Conservation (phyloP, 208 protist genomes). For the Spongospora subterranea region DNA sequence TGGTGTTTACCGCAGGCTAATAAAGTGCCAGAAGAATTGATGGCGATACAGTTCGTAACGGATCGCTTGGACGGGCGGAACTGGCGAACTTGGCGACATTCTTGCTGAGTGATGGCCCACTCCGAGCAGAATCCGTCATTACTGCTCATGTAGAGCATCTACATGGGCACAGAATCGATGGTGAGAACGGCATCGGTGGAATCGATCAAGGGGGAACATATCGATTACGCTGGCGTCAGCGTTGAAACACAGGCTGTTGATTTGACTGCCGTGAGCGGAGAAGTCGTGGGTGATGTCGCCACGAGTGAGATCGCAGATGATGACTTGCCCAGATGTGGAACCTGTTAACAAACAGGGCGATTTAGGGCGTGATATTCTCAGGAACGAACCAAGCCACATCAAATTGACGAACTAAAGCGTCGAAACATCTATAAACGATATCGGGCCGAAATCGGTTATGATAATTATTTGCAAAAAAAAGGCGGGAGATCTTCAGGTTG, state of each 20-base stretch:
- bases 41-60: neutral
- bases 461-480: no score
- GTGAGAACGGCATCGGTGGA: neutral
- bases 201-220: neutral
- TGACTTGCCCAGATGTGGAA: neutral
- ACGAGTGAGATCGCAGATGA: neutral
- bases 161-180: neutral
- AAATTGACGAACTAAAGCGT: no score
- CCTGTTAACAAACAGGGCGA: neutral
- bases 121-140: constrained; percentile 2
- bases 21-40: neutral
- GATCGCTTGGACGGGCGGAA: constrained; percentile 44
- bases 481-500: no score
- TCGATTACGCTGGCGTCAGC: neutral
- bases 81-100: neutral
- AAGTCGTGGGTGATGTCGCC: neutral
- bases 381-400: neutral
- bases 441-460: no score
- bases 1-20: neutral
- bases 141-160: constrained; percentile 31
- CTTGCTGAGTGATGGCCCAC: neutral
- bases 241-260: constrained; percentile 14
- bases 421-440: no score
- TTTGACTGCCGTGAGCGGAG: neutral
- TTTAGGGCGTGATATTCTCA: neutral